Evolutionary conservation across 371 early-diverging fungal genomes (phyloP).

Genomic region (Thermomucor indicae-seudaticae): DNA sequence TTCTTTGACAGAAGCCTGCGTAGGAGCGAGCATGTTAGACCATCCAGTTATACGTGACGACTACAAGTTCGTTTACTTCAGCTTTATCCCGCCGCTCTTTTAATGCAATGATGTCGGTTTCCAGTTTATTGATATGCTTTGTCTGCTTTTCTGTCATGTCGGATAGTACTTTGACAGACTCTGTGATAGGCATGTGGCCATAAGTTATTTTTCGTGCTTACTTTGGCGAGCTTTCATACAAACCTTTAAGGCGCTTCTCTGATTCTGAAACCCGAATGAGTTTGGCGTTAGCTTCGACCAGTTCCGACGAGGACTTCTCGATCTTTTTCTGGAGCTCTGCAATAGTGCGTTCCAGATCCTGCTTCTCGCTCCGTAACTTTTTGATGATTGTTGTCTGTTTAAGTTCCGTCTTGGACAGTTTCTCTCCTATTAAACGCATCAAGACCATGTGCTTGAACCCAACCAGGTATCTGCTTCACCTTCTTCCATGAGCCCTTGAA

Average conservation of each 20-base stretch:
- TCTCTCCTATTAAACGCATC: constrained; percentile 51
- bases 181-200: constrained; percentile 10
- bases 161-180: constrained; percentile 45
- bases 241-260: constrained; percentile 57
- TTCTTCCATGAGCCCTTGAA: constrained; percentile 58
- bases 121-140: constrained; percentile 48
- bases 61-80: neutral
- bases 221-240: neutral
- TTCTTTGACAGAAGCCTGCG: constrained; percentile 12
- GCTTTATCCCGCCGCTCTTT: constrained; percentile 2
- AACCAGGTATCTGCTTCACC: constrained; percentile 28
- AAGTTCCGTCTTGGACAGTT: constrained; percentile 75
- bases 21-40: neutral
- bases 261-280: constrained; percentile 38
- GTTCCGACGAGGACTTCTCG: constrained; percentile 46
- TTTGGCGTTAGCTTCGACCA: constrained; percentile 53
- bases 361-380: constrained; percentile 62
- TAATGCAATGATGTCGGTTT: constrained; percentile 2
- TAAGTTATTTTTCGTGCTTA: neutral
- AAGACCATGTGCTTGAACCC: neutral
- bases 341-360: constrained; percentile 57
- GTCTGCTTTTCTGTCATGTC: constrained; percentile 62
- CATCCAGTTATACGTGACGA: neutral
- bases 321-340: constrained; percentile 58
- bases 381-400: constrained; percentile 72